These are phyloP conservation scores for Spinellus fusiger DNA, from an alignment of 192 early-diverging fungal species.

Conservation along the genomic window DNA sequence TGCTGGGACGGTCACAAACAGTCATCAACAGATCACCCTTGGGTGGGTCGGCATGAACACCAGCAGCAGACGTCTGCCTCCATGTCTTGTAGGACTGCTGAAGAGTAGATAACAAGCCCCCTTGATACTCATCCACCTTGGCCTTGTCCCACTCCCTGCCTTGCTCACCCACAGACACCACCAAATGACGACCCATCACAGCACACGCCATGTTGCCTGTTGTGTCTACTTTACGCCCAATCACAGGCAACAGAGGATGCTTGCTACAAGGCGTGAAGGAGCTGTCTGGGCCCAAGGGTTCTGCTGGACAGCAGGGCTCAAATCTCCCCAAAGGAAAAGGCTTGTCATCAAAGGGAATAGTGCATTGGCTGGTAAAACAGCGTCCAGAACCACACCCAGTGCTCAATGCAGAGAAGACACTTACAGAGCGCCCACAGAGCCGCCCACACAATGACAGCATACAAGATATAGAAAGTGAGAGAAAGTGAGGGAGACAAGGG, in stretches of 20 bases:
- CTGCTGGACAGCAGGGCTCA: slow-evolving; percentile 25
- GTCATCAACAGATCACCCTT: slow-evolving; percentile 3
- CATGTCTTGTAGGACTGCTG: not conserved
- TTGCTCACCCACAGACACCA: slow-evolving; percentile 28
- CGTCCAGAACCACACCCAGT: too few species aligned
- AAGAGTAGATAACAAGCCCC: not conserved
- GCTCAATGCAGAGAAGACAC: too few species aligned
- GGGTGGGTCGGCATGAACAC: not conserved
- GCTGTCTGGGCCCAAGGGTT: not conserved
- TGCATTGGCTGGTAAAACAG: too few species aligned
- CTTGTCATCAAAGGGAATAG: slow-evolving; percentile 28
- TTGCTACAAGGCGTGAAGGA: slow-evolving; percentile 24
- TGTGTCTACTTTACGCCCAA: slow-evolving; percentile 29
- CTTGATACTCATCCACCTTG: slow-evolving; percentile 26
- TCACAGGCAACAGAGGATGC: slow-evolving; percentile 26
- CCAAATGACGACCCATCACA: slow-evolving; percentile 19
- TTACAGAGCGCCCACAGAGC: too few species aligned
- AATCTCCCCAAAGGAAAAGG: slow-evolving; percentile 26
- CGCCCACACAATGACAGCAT: too few species aligned
- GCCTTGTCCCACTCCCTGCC: slow-evolving; percentile 26
- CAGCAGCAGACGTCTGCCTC: too few species aligned
- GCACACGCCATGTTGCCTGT: slow-evolving; percentile 10
- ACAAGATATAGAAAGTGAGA: too few species aligned
- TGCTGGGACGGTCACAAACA: slow-evolving; percentile 12
- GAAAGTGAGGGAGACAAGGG: too few species aligned